Evolutionary conservation across 2,329 filamentous ascomycete species (phyloP), one percentile per base, ranked within the genome.

Genomic region (Beauveria asiatica): DNA sequence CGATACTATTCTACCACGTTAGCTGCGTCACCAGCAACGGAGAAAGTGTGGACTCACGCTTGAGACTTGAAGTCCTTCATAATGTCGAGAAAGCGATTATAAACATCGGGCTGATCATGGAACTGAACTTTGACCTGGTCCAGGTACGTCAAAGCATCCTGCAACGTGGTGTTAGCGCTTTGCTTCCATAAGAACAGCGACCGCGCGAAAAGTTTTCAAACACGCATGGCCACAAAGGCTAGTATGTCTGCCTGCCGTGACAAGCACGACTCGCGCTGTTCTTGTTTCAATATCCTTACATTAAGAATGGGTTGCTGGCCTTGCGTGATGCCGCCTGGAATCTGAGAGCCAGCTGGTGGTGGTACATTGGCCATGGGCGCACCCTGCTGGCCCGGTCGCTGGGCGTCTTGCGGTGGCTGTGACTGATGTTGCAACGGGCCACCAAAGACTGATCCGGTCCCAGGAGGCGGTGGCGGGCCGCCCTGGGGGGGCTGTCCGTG

Each of bases 11-110:
- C 27, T 61, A 51, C 55, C 64, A 78, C 64, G 77, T 68, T 61
- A 61, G 45, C 45, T 23, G 9, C 10, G 33, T 51, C 50, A 46
- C 7, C 9, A 11, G 25, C 9, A 10, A 13, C 1, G 49, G 21
- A 46, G 16, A 16, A 16, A 49, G 58, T 30, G 48, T 45, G 51
- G 59, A 82, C 88, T 76, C 79, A 92, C 84, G 92, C 92, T 76
- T 96, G 93, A 68, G 92, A 96, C 76, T 99, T 99, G 73, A 99
- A 99, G 68, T 99, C 94, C 70, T 99, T 99, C 94, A 99, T 99
- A 53, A 99, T 99, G 67, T 99, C 94, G 50, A 99, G 77, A 68
- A 99, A 97, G 42, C 90, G 83, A 69, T 97, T 97, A 70, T 99
- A 99, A 0, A 99, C 94, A 73, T 97, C 93, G 4, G 94, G 92